Evolutionary conservation across 2,329 filamentous ascomycete species (phyloP), one percentile per base, ranked within the genome.

Genomic region (Alternaria atra): DNA sequence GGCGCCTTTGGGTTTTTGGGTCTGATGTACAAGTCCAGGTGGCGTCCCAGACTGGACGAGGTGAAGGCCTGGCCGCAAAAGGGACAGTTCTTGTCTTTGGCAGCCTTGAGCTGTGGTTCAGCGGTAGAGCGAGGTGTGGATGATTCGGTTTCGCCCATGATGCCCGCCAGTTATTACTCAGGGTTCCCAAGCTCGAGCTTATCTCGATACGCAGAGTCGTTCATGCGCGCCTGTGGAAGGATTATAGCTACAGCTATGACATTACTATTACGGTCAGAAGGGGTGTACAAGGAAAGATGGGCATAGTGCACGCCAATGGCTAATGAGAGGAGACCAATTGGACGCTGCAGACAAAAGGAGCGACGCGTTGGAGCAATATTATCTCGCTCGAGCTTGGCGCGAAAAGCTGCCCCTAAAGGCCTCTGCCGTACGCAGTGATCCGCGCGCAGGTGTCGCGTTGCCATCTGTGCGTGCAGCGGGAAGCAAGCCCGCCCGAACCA

Each of bases 1-100:
- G 91, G 83, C 1, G 90, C 86, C 79, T 94, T 95, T 1, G 94
- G 93, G 77, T 97, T 97, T 82, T 93, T 96, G 60, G 93, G 90
- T 75, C 93, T 94, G 73, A 97, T 94, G 79, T 96, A 97, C 39
- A 97, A 87, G 77, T 98, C 94, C 68, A 97, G 89, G 80, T 98
- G 94, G 46, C 94, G 90, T 51, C 94, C 94, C 54, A 98, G 87
- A 2, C 93, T 97, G 30, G 66, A 69, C 1, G 94, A 97, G 15
- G 94, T 97, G 76, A 97, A 98, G 6, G 90, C 85, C 78, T 97
- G 93, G 47, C 89, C 85, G 79, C 94, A 98, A 81, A 92, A 98
- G 35, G 90, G 91, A 77, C 94, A 97, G 66, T 85, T 89, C 75
- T 92, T 93, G 82, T 98, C 94, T 80, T 98, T 98, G 60, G 85